Percentiles rank a stretch among this genome's conserved stretches.
These are phyloP conservation scores for Stachybotrys chartarum DNA, from an alignment of 2,329 filamentous ascomycete genomes.

Conservation along the genomic window DNA sequence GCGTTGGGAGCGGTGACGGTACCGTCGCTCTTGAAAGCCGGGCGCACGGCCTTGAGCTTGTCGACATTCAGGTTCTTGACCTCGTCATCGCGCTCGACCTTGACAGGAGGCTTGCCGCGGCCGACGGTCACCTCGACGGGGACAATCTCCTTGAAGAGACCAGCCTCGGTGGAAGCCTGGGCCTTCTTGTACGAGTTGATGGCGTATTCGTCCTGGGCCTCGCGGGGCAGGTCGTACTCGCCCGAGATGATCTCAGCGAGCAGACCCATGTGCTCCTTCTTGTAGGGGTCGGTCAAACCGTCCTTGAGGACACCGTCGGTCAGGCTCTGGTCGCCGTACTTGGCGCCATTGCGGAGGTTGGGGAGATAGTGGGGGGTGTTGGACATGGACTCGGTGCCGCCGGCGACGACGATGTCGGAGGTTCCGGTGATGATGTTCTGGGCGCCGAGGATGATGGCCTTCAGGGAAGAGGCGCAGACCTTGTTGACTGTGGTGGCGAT, in stretches of 20 bases:
- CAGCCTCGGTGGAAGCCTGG: constrained; percentile 73
- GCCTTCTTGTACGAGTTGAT: constrained; percentile 94
- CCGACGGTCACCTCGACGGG: constrained; percentile 83
- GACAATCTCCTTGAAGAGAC: constrained; percentile 82
- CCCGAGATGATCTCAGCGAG: constrained; percentile 84
- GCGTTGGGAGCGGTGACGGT: constrained; percentile 96
- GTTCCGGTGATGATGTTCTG: constrained; percentile 98
- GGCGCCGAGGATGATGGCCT: constrained; percentile 88
- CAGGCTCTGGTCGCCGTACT: constrained; percentile 86
- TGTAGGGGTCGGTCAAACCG: constrained; percentile 89
- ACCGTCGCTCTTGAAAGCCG: constrained; percentile 74
- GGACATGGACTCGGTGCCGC: constrained; percentile 97
- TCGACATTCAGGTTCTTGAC: constrained; percentile 87
- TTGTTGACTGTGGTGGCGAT: constrained; percentile 96
- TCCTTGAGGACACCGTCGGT: constrained; percentile 92
- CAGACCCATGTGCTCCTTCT: constrained; percentile 95
- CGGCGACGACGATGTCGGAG: constrained; percentile 86
- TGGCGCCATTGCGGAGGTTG: constrained; percentile 76
- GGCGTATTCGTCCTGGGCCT: constrained; percentile 91
- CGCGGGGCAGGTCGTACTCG: constrained; percentile 74
- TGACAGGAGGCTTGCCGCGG: constrained; percentile 79
- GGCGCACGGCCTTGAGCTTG: constrained; percentile 79
- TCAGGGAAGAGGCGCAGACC: constrained; percentile 92
- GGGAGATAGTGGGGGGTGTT: constrained; percentile 95
- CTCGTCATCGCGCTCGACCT: constrained; percentile 84